These are phyloP conservation scores for Didymella keratinophila DNA, from an alignment of 2,329 filamentous ascomycete genomes.

Conservation along the genomic window DNA sequence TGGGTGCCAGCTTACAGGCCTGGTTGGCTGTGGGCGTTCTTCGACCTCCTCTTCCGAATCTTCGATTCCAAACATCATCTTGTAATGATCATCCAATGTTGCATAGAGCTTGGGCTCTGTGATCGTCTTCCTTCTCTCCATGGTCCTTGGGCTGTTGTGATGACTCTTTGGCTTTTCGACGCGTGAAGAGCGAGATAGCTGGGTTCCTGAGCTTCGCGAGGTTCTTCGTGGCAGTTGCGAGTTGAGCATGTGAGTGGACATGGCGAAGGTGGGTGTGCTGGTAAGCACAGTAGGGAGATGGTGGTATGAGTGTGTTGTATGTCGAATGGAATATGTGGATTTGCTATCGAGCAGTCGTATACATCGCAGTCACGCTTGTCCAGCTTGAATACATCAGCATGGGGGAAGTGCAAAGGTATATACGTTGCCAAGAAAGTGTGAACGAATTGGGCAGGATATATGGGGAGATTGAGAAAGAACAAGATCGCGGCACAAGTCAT, in stretches of 20 bases:
- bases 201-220: slow-evolving; percentile 44
- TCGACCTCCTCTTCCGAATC: slow-evolving; percentile 38
- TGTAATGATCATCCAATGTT: slow-evolving; percentile 52
- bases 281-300: slow-evolving; percentile 21
- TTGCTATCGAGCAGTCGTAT: slow-evolving; percentile 26
- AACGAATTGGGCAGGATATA: slow-evolving; percentile 46
- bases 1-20: slow-evolving; percentile 81
- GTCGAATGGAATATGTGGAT: slow-evolving; percentile 20
- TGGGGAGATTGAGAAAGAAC: slow-evolving; percentile 39
- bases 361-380: slow-evolving; percentile 30
- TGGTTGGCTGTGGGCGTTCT: slow-evolving; percentile 36
- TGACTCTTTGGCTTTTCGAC: slow-evolving; percentile 52
- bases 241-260: slow-evolving; percentile 39
- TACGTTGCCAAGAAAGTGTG: slow-evolving; percentile 48
- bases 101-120: slow-evolving; percentile 49
- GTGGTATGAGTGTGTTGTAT: slow-evolving; percentile 9
- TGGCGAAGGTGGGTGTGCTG: slow-evolving; percentile 31
- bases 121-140: slow-evolving; percentile 51
- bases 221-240: slow-evolving; percentile 41
- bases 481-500: slow-evolving; percentile 46
- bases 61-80: slow-evolving; percentile 51
- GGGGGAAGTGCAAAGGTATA: slow-evolving; percentile 48
- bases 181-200: slow-evolving; percentile 43
- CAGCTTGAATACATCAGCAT: slow-evolving; percentile 27
- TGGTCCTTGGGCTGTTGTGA: slow-evolving; percentile 48